Conservation (phyloP, 2,329 filamentous ascomycete genomes). For the Diaporthe caulivora region DNA sequence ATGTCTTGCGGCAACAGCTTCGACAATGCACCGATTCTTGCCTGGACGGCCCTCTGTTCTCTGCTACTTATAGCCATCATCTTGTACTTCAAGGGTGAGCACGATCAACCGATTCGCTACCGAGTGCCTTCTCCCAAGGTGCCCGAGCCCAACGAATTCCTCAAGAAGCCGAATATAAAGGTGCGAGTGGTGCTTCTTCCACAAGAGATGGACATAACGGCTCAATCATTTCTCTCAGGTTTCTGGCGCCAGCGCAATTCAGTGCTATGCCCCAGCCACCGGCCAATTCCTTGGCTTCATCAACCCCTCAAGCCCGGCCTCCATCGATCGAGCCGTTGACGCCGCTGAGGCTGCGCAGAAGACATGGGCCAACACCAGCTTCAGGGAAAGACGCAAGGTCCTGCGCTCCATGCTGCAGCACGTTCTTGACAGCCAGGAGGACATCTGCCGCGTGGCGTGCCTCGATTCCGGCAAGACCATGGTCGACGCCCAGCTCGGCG, state of each 20-base stretch:
- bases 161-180: slow-evolving; percentile 73
- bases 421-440: slow-evolving; percentile 88
- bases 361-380: slow-evolving; percentile 82
- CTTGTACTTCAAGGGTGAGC: slow-evolving; percentile 43
- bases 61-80: slow-evolving; percentile 22
- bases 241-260: slow-evolving; percentile 75
- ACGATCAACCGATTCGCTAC: slow-evolving; percentile 66
- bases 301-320: slow-evolving; percentile 80
- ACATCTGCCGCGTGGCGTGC: slow-evolving; percentile 87
- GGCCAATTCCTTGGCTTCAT: slow-evolving; percentile 84
- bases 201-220: background rate
- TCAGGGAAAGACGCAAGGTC: slow-evolving; percentile 81
- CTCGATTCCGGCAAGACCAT: slow-evolving; percentile 97
- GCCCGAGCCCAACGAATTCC: slow-evolving; percentile 67
- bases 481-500: slow-evolving; percentile 92
- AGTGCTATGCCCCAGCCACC: slow-evolving; percentile 91
- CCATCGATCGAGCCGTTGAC: slow-evolving; percentile 83
- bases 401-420: slow-evolving; percentile 85
- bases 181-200: slow-evolving; percentile 47
- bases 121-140: slow-evolving; percentile 72
- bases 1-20: slow-evolving; percentile 18
- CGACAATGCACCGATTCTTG: slow-evolving; percentile 9
- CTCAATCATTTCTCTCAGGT: slow-evolving; percentile 53
- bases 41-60: slow-evolving; percentile 34
- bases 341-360: slow-evolving; percentile 80